Conservation (phyloP, 2,329 filamentous ascomycete genomes). For the Triangularia setosa region DNA sequence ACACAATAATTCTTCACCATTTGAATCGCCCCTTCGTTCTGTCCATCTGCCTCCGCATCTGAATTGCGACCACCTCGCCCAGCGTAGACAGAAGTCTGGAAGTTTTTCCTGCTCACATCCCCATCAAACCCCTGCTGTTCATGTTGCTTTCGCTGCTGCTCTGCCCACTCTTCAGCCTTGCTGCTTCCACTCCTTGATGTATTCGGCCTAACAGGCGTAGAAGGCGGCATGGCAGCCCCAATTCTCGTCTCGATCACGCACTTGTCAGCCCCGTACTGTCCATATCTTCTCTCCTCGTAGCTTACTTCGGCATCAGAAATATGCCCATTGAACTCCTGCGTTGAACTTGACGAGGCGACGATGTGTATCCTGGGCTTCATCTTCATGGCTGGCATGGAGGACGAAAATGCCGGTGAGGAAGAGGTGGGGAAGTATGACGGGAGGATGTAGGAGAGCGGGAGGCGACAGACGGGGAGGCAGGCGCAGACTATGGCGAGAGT, state of each 20-base stretch:
- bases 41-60: neutral
- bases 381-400: neutral
- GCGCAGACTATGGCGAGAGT: conserved; percentile 25
- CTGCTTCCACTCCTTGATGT: neutral
- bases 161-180: neutral
- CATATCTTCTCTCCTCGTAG: neutral
- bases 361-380: neutral
- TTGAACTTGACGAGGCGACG: neutral
- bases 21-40: neutral
- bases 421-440: neutral
- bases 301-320: neutral
- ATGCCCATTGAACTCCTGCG: neutral
- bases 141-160: neutral
- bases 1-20: neutral
- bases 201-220: neutral
- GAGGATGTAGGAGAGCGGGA: neutral
- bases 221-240: neutral
- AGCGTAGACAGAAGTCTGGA: neutral
- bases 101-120: neutral
- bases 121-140: neutral
- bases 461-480: conserved; percentile 19
- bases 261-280: neutral
- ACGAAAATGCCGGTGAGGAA: neutral
- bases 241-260: neutral
- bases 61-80: neutral